Evolutionary conservation across 371 early-diverging fungal genomes (phyloP), one percentile per base, ranked within the genome.

Genomic region (Mucor sp.): DNA sequence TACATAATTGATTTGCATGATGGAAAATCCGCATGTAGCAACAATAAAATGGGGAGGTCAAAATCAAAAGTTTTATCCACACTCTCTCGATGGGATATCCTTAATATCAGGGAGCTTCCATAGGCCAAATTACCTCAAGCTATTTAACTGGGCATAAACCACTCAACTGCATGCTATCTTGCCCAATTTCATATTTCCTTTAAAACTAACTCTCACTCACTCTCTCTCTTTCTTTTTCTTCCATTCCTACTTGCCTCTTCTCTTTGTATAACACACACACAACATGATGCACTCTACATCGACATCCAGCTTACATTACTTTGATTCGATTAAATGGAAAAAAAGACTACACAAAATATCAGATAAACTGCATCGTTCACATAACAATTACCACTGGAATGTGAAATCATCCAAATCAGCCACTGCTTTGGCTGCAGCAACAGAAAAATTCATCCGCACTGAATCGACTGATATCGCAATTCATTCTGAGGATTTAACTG

Each of bases 131-230:
- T 33, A 50, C 55, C 28, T 73, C 69, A 73, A 69, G 73, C 55
- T 28, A 73, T 73, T 73, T 73, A 60, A 69, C 73, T 73, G 73
- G 73, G 59, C 56, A 63, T 48, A 67, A 71, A 71, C 66, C 62
- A 25, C 71, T 66, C 71, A 70, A 65, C 47, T 70, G 70, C 70
- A 70, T 66, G 58, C 47, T 68, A 68, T 67, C 57, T 32, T 65
- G 41, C 65, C 44, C 48, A 67, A 60, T 63, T 57, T 50, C 39
- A 19, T 50, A 63, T 64, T 59, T 14, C 25, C 19, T 55, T 55
- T 28, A 58, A 63, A 53, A 48, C n/a, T 8, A 8, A 39, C 11
- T 27, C 33, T 53, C 19, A 32, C 15, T 50, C 17, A 37, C 37
- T 23, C 28, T 63, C 17, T 48, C 37, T 23, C 28, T 63, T 55